Base-by-base conservation (phyloP, 345 rosid species). In the Euphorbia peplus region DNA sequence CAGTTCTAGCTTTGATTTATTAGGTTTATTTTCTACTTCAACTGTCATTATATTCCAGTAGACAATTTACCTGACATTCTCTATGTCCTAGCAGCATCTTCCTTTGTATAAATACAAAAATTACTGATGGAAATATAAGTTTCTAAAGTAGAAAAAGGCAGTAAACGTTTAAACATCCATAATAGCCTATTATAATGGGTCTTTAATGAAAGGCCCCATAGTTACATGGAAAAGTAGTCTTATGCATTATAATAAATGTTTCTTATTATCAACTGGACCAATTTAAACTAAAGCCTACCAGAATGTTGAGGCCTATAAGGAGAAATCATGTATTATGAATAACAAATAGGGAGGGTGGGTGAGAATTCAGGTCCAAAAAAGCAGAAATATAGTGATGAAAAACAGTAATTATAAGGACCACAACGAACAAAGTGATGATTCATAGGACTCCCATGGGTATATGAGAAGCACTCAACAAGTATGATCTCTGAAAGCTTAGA, bases 401-500 rank as follows among this genome's bases (percentile, higher is more conserved):
- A 41, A 39, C 48, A 39, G 65, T 26, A 24, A 37, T 35, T 5
- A n/a, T 57, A 46, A 60, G 52, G 76, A 46, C 62, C 76, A 39
- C 66, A 39, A 25, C 4, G 46, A 46, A 35, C 24, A 54, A 35
- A 53, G 63, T 74, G 77, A 74, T 74, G 60, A 74, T 74, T 74
- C 77, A 32, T 53, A 63, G 82, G 81, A 60, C 66, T 69, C 57
- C 78, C 80, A 76, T 78, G 80, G 82, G 79, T 21, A 64, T 39
- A 15, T 35, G 21, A 55, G 72, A 39, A 69, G 69, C 64, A 41
- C 62, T 25, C 21, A 12, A 78, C 72, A 72, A 80, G 82, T 68
- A 80, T 80, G 80, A 65, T 76, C 18, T 82, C 82, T 82, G 80
- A 80, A 82, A 78, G 77, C 56, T 66, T 60, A 70, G 15, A 42